Conservation (phyloP, 1,284 basidiomycete species). For the Irpex sp. region DNA sequence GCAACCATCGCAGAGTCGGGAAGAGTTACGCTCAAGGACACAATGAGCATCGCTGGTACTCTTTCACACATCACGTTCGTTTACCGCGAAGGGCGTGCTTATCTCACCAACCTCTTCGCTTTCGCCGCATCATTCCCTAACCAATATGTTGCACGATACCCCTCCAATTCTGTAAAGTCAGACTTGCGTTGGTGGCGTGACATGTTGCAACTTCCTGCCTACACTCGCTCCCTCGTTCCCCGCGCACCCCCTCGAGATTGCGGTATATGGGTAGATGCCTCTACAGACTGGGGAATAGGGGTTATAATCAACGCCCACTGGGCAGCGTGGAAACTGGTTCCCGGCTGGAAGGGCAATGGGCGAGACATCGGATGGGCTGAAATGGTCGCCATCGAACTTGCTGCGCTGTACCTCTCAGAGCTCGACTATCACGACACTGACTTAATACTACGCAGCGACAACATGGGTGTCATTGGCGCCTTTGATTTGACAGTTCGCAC, state of each 20-base stretch:
- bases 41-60: slow-evolving; percentile 24
- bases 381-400: slow-evolving; percentile 32
- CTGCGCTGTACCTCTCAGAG: slow-evolving; percentile 8
- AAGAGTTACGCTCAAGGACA: slow-evolving; percentile 14
- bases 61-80: slow-evolving; percentile 31
- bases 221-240: slow-evolving; percentile 12
- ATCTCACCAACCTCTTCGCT: neutral
- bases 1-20: slow-evolving; percentile 18
- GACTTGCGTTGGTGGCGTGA: slow-evolving; percentile 28
- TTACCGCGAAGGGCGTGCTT: neutral
- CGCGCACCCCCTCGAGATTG: slow-evolving; percentile 17
- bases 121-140: slow-evolving; percentile 2
- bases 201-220: slow-evolving; percentile 4
- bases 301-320: slow-evolving; percentile 25
- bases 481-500: slow-evolving; percentile 7
- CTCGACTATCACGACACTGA: neutral
- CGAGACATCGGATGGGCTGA: slow-evolving; percentile 37
- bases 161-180: slow-evolving; percentile 17
- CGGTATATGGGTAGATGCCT: slow-evolving; percentile 29
- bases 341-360: slow-evolving; percentile 20
- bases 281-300: slow-evolving; percentile 33
- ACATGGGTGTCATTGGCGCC: slow-evolving; percentile 34
- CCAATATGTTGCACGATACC: slow-evolving; percentile 14
- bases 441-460: slow-evolving; percentile 32
- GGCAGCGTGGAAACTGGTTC: slow-evolving; percentile 25